Conservation (phyloP, 108 stramenopile species). For the Asterionellopsis glacialis region DNA sequence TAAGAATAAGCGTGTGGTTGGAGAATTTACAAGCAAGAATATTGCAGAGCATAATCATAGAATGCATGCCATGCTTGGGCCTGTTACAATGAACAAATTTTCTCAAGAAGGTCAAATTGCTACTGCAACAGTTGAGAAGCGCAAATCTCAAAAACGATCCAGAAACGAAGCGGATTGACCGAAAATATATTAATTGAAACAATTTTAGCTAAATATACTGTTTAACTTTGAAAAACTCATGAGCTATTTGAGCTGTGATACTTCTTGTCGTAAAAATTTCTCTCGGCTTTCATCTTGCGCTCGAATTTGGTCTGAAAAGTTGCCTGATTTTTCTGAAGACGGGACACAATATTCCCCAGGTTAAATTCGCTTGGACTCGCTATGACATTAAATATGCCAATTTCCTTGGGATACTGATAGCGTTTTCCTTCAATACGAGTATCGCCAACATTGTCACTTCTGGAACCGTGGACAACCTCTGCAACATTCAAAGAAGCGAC, state of each 20-base stretch:
- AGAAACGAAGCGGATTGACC: too few relatives aligned
- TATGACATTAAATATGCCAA: conserved; percentile 48
- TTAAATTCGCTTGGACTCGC: conserved; percentile 56
- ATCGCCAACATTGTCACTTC: conserved; percentile 33
- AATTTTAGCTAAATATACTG: not conserved
- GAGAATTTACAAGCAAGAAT: conserved; percentile 25
- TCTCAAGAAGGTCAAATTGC: too few relatives aligned
- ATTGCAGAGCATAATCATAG: conserved; percentile 23
- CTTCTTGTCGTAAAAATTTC: conserved; percentile 68
- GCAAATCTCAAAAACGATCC: too few relatives aligned
- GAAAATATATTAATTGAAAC: too few relatives aligned
- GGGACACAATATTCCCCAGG: conserved; percentile 51
- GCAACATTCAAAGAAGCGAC: conserved; percentile 72
- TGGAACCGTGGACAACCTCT: conserved; percentile 64
- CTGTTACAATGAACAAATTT: not conserved
- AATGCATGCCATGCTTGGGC: conserved; percentile 17
- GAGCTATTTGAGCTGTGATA: conserved; percentile 21
- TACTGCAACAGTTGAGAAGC: too few relatives aligned
- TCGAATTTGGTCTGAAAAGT: conserved; percentile 72
- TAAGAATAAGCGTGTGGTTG: conserved; percentile 14
- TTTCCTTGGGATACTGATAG: conserved; percentile 52
- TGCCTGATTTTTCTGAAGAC: conserved; percentile 73
- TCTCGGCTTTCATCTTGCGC: conserved; percentile 73
- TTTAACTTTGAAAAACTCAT: not conserved
- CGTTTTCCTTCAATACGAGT: conserved; percentile 20